These are phyloP conservation scores for Gossypium anomalum DNA, from an alignment of 345 rosid genomes.

Conservation along the genomic window DNA sequence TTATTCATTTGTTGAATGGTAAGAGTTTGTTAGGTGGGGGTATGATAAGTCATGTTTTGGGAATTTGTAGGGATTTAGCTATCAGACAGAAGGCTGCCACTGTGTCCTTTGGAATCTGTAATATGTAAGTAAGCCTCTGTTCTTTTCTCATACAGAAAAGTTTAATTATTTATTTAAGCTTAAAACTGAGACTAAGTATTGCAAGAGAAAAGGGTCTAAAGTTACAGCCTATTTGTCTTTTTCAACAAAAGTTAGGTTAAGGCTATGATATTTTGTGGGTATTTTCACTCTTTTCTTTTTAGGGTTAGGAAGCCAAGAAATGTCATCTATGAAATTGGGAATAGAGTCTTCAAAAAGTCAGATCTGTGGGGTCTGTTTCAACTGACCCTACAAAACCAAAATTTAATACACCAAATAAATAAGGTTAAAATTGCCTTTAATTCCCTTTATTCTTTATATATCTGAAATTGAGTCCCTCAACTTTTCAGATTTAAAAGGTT, in stretches of 20 bases:
- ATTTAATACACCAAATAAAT: background rate
- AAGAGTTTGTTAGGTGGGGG: constrained; percentile 32
- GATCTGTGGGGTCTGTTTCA: background rate
- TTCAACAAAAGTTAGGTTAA: background rate
- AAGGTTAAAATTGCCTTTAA: background rate
- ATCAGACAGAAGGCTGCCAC: background rate
- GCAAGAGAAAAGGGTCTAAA: background rate
- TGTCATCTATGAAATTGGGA: background rate
- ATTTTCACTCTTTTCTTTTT: background rate
- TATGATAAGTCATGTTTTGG: constrained; percentile 29
- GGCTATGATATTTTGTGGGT: no score
- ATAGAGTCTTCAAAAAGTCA: constrained; percentile 12
- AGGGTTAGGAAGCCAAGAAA: background rate
- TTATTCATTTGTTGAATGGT: background rate
- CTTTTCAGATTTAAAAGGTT: no score
- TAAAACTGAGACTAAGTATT: constrained; percentile 9
- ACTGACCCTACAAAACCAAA: background rate
- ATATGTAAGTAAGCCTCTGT: constrained; percentile 11
- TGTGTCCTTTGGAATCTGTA: constrained; percentile 20
- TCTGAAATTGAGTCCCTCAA: no score
- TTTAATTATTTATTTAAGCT: background rate
- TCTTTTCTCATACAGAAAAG: constrained; percentile 16
- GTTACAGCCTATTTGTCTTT: background rate
- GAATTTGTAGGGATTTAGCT: constrained; percentile 14
- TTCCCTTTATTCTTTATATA: no score